phyloP scores from a whole-genome alignment of 176 grass and related monocot genomes.

The Carex myosuroides region DNA sequence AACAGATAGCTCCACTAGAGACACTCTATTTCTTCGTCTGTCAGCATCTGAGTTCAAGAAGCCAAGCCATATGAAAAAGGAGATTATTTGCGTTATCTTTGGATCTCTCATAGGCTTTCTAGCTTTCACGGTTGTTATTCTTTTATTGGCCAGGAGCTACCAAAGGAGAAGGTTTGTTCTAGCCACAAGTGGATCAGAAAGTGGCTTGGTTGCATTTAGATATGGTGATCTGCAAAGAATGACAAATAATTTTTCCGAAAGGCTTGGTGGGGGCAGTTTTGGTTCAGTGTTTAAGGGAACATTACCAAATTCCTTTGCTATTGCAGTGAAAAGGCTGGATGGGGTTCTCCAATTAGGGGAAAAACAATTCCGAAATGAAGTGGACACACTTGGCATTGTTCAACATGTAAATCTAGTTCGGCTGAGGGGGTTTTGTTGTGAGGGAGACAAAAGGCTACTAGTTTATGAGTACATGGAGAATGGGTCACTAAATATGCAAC shows the following conservation, averaged over 20 bases:
- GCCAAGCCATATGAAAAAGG: not conserved
- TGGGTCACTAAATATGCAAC: constrained; percentile 29
- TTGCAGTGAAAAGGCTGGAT: constrained; percentile 46
- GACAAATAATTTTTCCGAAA: constrained; percentile 51
- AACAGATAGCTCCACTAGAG: not conserved
- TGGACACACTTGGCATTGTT: constrained; percentile 31
- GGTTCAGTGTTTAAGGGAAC: constrained; percentile 38
- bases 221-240: constrained; percentile 25
- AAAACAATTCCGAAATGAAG: constrained; percentile 43
- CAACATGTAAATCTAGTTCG: constrained; percentile 44
- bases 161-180: not conserved
- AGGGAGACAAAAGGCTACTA: constrained; percentile 23
- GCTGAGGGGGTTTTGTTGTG: constrained; percentile 34
- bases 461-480: constrained; percentile 23
- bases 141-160: not conserved
- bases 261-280: constrained; percentile 37
- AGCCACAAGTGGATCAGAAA: not conserved
- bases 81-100: not conserved
- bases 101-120: not conserved
- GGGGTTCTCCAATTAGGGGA: constrained; percentile 20
- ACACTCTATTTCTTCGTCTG: constrained; percentile 31
- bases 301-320: not conserved
- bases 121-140: not conserved
- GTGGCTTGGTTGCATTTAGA: constrained; percentile 21
- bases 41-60: constrained; percentile 25